phyloP scores from a whole-genome alignment of 176 grass and related monocot genomes.

The Juncus inflexus region DNA sequence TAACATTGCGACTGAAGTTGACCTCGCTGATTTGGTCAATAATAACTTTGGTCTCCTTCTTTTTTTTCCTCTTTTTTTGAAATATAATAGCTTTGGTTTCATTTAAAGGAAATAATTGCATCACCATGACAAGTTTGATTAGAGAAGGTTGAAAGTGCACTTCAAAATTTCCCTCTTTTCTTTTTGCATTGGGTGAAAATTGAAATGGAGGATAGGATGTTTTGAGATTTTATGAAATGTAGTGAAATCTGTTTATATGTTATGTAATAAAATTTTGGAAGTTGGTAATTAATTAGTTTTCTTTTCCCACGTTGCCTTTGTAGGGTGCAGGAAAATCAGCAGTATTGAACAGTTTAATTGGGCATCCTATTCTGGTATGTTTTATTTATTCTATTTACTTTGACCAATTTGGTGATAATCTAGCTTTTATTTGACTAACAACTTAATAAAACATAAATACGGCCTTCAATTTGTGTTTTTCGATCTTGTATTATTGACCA shows the following conservation, averaged over 20 bases:
- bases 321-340: slow-evolving; percentile 94
- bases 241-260: too few relatives aligned
- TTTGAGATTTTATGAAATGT: too few relatives aligned
- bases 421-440: not conserved
- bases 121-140: slow-evolving; percentile 4
- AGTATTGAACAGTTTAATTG: slow-evolving; percentile 89
- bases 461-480: slow-evolving; percentile 1
- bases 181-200: too few relatives aligned
- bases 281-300: too few relatives aligned
- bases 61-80: too few relatives aligned
- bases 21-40: not conserved
- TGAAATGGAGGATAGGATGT: too few relatives aligned
- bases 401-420: too few relatives aligned
- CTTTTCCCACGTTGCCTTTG: slow-evolving; percentile 15
- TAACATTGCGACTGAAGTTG: not conserved
- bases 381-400: slow-evolving; percentile 5
- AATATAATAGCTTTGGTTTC: too few relatives aligned
- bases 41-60: too few relatives aligned
- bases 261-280: not conserved
- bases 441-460: not conserved
- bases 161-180: too few relatives aligned
- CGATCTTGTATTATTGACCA: too few relatives aligned
- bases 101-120: not conserved
- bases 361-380: slow-evolving; percentile 89
- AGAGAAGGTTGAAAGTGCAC: too few relatives aligned